Base-by-base conservation (phyloP, 495 filamentous ascomycete species). In the Daldinia caldariorum region DNA sequence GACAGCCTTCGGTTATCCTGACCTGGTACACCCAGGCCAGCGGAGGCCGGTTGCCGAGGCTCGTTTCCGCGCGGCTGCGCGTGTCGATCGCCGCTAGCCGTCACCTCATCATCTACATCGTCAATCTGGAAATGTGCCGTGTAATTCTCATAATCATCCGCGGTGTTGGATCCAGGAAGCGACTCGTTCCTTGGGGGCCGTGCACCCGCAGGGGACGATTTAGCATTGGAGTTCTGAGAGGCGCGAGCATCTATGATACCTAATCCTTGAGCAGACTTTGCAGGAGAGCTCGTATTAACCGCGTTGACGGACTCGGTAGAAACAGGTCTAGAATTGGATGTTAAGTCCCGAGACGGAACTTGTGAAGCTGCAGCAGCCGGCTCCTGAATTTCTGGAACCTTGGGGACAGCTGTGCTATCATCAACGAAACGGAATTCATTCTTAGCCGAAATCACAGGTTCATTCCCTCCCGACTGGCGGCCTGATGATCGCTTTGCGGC, bases 1-100 rank as follows among this genome's bases (percentile, higher is more conserved):
- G 94, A 97, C 65, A 96, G 80, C 63, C 94, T 89, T 49, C 87
- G 87, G 56, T 86, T 86, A 72, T 95, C 89, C 43, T 88, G 83
- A 31, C 82, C 86, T 31, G 86, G 85, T 18, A 86, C 83, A n/a
- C 81, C 83, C 43, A 90, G 74, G 22, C 81, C 82, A 49, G 76
- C 73, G 1, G 72, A 67, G 58, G 72, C 8, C 67, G 62, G 13
- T 69, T 69, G 62, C n/a, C 76, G 70, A 32, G 77, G 76, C 38
- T 78, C 79, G 35, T 79, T 67, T 51, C 74, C 37, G 51, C 34
- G 43, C 20, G 43, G 74, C 5, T 72, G 76, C 63, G 83, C 69
- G 37, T 78, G 78, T 38, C 77, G 63, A 5, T 66, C 57, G 49
- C 57, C 53, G 3, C 63, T 37, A 26, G 29, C 63, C 1, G 49